Conservation (phyloP, 768 basidiomycete species). For the Lentinula aciculospora region DNA sequence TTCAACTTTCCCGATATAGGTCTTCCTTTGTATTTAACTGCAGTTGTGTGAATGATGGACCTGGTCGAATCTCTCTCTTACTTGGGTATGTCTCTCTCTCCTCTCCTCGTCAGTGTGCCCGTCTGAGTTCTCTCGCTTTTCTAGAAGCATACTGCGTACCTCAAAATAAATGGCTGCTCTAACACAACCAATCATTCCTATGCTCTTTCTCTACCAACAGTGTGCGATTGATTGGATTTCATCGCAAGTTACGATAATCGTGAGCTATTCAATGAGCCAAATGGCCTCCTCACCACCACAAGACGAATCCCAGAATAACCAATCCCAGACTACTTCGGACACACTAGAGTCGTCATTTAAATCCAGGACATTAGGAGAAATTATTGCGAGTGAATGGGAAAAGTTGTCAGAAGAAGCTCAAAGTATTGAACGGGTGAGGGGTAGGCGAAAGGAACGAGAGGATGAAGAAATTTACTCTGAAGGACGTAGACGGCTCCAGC, state of each 20-base stretch:
- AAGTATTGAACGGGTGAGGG: neutral
- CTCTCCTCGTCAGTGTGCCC: neutral
- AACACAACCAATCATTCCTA: neutral
- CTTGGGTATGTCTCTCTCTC: neutral
- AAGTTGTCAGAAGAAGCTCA: neutral
- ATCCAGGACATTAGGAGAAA: neutral
- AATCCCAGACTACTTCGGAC: neutral
- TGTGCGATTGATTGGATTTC: neutral
- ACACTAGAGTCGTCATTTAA: neutral
- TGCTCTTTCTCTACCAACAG: neutral
- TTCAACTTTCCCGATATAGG: constrained; percentile 10
- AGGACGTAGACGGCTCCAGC: neutral
- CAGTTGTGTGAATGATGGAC: constrained; percentile 5
- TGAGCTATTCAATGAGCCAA: neutral
- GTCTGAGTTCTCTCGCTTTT: neutral
- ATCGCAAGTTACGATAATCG: neutral
- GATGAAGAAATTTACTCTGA: neutral
- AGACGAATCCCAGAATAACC: neutral
- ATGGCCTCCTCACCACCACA: constrained; percentile 1
- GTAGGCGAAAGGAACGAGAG: neutral
- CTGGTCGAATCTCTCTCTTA: neutral
- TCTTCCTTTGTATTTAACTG: constrained; percentile 6
- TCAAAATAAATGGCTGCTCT: neutral
- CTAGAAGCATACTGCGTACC: neutral
- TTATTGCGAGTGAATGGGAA: neutral